These are phyloP conservation scores for Trichoderma sp. DNA, from an alignment of 2,329 filamentous ascomycete species.

Conservation along the genomic window DNA sequence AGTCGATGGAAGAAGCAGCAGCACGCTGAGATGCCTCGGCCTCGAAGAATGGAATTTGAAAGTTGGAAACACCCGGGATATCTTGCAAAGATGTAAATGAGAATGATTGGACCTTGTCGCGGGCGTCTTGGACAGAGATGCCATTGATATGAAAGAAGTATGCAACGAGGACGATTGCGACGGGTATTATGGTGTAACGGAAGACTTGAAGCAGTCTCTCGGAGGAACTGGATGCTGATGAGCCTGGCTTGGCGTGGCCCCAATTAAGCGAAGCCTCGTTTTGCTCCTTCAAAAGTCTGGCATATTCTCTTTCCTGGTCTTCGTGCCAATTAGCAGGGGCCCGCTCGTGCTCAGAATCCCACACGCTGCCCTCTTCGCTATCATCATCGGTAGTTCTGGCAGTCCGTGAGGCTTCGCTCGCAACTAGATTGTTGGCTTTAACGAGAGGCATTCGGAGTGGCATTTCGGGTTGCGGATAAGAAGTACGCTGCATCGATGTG, in stretches of 20 bases:
- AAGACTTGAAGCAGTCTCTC: constrained; percentile 39
- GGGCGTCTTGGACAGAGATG: constrained; percentile 59
- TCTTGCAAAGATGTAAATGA: constrained; percentile 64
- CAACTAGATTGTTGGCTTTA: constrained; percentile 40
- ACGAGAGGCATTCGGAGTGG: constrained; percentile 55
- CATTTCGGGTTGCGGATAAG: constrained; percentile 46
- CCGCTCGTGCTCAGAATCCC: background rate
- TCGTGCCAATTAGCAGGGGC: constrained; percentile 33
- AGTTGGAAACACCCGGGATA: constrained; percentile 61
- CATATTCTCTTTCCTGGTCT: background rate
- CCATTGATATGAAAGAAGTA: constrained; percentile 60
- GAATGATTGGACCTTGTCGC: constrained; percentile 58
- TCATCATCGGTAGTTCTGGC: constrained; percentile 17
- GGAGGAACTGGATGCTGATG: background rate
- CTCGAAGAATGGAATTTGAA: constrained; percentile 65
- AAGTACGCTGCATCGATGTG: constrained; percentile 22
- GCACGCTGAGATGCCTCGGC: constrained; percentile 29
- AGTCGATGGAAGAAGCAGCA: constrained; percentile 52
- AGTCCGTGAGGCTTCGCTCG: constrained; percentile 32
- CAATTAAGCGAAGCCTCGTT: background rate
- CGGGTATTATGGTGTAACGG: constrained; percentile 60
- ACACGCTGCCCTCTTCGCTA: background rate
- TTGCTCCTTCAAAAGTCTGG: background rate
- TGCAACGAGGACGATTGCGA: constrained; percentile 60
- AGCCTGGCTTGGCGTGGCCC: background rate